phyloP scores from a whole-genome alignment of 225 moss, liverwort and hornwort genomes.

The Pseudisothecium myosuroides region DNA sequence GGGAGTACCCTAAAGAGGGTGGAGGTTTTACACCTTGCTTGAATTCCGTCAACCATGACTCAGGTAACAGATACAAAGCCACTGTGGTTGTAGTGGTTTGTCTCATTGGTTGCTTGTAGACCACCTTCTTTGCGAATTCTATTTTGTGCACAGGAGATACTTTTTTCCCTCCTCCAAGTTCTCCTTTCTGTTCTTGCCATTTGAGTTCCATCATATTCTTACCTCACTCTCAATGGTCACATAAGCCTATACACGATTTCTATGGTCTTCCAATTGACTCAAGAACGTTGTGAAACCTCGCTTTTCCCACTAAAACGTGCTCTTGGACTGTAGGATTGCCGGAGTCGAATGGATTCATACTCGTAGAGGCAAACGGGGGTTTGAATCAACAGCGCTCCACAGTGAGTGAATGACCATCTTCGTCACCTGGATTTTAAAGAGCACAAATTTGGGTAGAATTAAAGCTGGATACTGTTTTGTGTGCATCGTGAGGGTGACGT shows the following conservation, averaged over 20 bases:
- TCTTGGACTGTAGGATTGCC: conserved; percentile 34
- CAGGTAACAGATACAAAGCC: neutral
- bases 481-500: neutral
- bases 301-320: neutral
- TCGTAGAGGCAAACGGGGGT: conserved; percentile 93
- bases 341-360: conserved; percentile 76
- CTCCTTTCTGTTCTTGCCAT: neutral
- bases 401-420: conserved; percentile 21
- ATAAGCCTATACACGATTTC: neutral
- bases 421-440: neutral
- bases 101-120: neutral
- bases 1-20: conserved; percentile 70
- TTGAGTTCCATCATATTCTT: neutral
- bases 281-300: neutral
- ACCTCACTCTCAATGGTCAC: neutral
- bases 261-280: neutral
- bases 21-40: conserved; percentile 73
- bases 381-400: conserved; percentile 97
- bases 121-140: neutral
- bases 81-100: neutral
- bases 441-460: neutral
- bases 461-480: neutral
- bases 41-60: conserved; percentile 6
- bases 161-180: neutral
- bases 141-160: neutral